Evolutionary conservation across 1,284 basidiomycete species (phyloP).

Genomic region (Cutaneotrichosporon cavernicola): DNA sequence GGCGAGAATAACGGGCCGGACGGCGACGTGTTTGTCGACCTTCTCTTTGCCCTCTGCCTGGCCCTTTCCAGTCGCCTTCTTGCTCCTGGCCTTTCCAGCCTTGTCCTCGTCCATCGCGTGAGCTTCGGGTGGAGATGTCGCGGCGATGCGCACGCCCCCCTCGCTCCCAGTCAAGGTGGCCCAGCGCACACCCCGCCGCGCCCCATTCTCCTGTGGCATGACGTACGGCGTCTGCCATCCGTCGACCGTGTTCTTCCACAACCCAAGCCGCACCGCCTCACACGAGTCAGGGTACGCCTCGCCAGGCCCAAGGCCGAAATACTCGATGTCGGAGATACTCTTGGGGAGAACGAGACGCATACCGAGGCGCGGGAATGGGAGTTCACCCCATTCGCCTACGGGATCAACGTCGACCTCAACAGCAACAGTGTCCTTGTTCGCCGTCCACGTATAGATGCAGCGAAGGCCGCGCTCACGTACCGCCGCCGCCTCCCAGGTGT

Average conservation of each 20-base stretch:
- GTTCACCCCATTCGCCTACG: constrained; percentile 21
- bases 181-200: constrained; percentile 22
- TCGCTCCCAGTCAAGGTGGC: constrained; percentile 14
- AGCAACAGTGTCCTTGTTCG: background rate
- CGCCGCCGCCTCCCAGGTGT: constrained; percentile 19
- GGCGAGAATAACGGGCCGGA: constrained; percentile 19
- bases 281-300: constrained; percentile 29
- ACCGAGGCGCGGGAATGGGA: constrained; percentile 26
- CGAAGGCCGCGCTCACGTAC: constrained; percentile 15
- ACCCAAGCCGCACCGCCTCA: constrained; percentile 12
- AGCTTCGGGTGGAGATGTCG: background rate
- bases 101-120: background rate
- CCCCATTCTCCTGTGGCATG: constrained; percentile 30
- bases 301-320: constrained; percentile 26
- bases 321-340: constrained; percentile 14
- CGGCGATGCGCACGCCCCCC: constrained; percentile 7
- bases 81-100: background rate
- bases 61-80: background rate
- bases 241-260: constrained; percentile 20
- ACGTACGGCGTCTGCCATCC: constrained; percentile 29
- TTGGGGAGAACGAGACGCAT: constrained; percentile 22
- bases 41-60: constrained; percentile 14
- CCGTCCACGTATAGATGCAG: constrained; percentile 17
- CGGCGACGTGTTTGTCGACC: background rate
- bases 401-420: constrained; percentile 17